Evolutionary conservation across 164 flowering plant species (phyloP).

Genomic region (Platanus orientalis): DNA sequence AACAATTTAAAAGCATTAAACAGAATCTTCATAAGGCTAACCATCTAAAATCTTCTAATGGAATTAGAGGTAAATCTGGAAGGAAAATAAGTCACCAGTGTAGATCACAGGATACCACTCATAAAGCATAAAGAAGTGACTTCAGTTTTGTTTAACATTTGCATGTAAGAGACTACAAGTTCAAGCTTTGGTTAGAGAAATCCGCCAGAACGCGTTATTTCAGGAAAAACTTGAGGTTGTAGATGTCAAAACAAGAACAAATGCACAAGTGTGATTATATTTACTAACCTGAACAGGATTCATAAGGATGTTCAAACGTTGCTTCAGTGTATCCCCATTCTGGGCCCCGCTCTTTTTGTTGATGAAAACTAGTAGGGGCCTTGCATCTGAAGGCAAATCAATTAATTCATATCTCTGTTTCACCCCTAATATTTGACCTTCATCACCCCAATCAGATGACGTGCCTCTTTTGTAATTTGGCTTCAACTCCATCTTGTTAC

Average conservation of each 20-base stretch:
- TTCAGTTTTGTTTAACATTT: no score
- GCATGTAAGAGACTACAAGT: no score
- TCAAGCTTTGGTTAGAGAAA: no score
- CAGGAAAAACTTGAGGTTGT: no score
- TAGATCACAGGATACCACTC: no score
- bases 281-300: constrained; percentile 89
- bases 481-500: constrained; percentile 36
- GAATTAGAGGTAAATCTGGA: not conserved
- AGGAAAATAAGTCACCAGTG: no score
- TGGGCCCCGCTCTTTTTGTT: constrained; percentile 98
- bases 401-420: constrained; percentile 65
- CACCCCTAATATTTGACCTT: constrained; percentile 33
- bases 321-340: constrained; percentile 78
- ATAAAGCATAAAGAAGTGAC: no score
- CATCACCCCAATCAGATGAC: constrained; percentile 53
- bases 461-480: constrained; percentile 39
- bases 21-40: not conserved
- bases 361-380: constrained; percentile 86
- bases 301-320: constrained; percentile 71
- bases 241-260: no score
- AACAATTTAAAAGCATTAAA: not conserved
- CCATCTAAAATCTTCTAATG: not conserved
- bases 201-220: no score
- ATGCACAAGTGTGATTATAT: not conserved
- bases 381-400: constrained; percentile 84